A percentile compares a stretch with the other conserved stretches of the same genome.
Conservation (phyloP, 2,329 filamentous ascomycete species). For the Aspergillus caelatus region DNA sequence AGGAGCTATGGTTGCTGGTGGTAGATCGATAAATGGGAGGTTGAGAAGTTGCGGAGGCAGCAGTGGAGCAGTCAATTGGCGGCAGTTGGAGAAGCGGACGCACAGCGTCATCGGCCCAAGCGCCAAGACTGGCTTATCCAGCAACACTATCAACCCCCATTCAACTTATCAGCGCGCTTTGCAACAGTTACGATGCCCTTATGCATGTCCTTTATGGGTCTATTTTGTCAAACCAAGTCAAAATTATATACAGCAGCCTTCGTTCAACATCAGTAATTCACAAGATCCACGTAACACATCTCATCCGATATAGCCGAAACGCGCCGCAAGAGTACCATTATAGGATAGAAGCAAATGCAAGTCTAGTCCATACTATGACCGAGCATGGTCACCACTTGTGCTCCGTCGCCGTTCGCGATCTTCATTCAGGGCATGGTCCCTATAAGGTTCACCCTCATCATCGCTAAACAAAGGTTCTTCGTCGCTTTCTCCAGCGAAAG, state of each 20-base stretch:
- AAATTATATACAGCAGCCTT: neutral
- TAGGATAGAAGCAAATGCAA: neutral
- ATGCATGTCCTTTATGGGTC: neutral
- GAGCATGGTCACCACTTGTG: slow-evolving; percentile 17
- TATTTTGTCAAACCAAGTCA: neutral
- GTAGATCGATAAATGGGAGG: slow-evolving; percentile 3
- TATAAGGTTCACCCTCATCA: slow-evolving; percentile 43
- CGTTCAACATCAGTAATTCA: neutral
- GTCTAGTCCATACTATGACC: neutral
- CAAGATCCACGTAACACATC: neutral
- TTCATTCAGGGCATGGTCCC: slow-evolving; percentile 31
- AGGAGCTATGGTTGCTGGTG: slow-evolving; percentile 10
- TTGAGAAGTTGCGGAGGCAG: slow-evolving; percentile 16
- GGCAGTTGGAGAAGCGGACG: slow-evolving; percentile 20
- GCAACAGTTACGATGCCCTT: neutral
- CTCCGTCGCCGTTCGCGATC: slow-evolving; percentile 21
- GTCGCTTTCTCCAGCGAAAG: slow-evolving; percentile 91
- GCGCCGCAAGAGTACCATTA: neutral
- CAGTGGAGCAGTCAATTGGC: slow-evolving; percentile 4
- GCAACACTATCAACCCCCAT: neutral
- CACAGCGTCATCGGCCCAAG: slow-evolving; percentile 24
- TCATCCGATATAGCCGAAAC: neutral
- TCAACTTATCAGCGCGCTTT: neutral
- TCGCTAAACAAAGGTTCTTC: slow-evolving; percentile 61
- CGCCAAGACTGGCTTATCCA: slow-evolving; percentile 12